phyloP scores from a whole-genome alignment of 306 rosid species.

The Cucumis cinereus region DNA sequence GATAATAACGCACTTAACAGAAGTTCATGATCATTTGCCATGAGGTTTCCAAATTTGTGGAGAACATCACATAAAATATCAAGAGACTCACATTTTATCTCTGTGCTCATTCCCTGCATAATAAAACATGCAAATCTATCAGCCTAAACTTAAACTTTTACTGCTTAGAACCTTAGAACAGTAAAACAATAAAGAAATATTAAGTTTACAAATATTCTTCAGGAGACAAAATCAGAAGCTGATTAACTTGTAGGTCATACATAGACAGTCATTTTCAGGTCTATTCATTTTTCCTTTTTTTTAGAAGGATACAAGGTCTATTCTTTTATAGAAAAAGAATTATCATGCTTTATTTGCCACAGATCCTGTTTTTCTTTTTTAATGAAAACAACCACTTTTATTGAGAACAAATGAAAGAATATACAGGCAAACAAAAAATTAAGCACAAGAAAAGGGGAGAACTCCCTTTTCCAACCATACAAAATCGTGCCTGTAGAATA shows the following conservation, averaged over 20 bases:
- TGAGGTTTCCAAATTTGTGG: slow-evolving; percentile 81
- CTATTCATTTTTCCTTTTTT: too few relatives aligned
- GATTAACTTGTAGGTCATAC: neutral
- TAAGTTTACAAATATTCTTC: slow-evolving; percentile 1
- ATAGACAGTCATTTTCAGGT: neutral
- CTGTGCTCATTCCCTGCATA: slow-evolving; percentile 58
- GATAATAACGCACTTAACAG: slow-evolving; percentile 70
- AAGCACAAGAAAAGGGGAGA: too few relatives aligned
- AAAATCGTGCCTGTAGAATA: too few relatives aligned
- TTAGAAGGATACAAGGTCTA: too few relatives aligned
- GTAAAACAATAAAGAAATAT: neutral
- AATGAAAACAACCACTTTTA: too few relatives aligned
- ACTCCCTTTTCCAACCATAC: too few relatives aligned
- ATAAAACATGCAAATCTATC: slow-evolving; percentile 4
- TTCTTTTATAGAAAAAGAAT: neutral
- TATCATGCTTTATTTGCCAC: neutral
- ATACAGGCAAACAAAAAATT: too few relatives aligned
- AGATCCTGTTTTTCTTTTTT: neutral
- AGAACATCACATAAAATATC: slow-evolving; percentile 83
- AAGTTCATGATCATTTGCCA: slow-evolving; percentile 63
- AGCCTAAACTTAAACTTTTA: neutral
- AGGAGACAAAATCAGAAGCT: neutral
- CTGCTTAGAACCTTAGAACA: neutral
- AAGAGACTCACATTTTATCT: slow-evolving; percentile 84
- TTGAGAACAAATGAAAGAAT: too few relatives aligned